Percentiles rank a stretch among this genome's conserved stretches.
Conservation (phyloP, 345 rosid species). For the Atalantia buxifolia region DNA sequence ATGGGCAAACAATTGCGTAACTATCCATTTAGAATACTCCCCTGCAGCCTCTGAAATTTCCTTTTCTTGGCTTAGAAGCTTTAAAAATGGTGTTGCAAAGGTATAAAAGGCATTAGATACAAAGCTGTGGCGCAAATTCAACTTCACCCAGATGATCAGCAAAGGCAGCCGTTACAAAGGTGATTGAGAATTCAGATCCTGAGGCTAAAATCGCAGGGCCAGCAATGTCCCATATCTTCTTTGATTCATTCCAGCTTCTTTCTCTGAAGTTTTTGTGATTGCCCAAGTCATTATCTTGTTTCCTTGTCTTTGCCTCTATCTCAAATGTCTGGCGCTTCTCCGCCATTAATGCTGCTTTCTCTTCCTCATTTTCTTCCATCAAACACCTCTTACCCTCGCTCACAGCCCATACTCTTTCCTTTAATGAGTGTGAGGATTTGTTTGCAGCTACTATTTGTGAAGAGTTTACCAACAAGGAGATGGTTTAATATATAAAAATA, state of each 20-base stretch:
- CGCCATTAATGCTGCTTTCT: neutral
- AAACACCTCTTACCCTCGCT: neutral
- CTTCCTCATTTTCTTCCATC: constrained; percentile 3
- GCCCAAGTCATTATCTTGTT: neutral
- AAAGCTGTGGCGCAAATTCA: no score
- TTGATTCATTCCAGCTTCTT: constrained; percentile 35
- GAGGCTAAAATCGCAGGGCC: constrained; percentile 39
- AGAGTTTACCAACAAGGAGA: neutral
- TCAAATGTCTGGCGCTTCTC: constrained; percentile 7
- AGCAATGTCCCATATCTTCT: constrained; percentile 50
- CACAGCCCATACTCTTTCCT: neutral
- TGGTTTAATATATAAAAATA: no score
- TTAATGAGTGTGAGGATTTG: neutral
- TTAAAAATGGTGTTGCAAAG: no score
- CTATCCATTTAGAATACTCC: no score
- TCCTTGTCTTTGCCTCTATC: constrained; percentile 4
- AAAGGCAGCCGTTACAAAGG: constrained; percentile 34
- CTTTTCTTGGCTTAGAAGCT: no score
- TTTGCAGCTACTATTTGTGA: neutral
- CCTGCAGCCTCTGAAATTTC: no score
- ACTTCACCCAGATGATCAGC: constrained; percentile 42
- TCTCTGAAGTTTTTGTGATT: neutral
- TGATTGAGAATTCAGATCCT: constrained; percentile 42
- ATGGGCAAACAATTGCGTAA: no score
- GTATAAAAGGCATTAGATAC: no score